Evolutionary conservation across 345 rosid genomes (phyloP).

Genomic region (Populus alba): DNA sequence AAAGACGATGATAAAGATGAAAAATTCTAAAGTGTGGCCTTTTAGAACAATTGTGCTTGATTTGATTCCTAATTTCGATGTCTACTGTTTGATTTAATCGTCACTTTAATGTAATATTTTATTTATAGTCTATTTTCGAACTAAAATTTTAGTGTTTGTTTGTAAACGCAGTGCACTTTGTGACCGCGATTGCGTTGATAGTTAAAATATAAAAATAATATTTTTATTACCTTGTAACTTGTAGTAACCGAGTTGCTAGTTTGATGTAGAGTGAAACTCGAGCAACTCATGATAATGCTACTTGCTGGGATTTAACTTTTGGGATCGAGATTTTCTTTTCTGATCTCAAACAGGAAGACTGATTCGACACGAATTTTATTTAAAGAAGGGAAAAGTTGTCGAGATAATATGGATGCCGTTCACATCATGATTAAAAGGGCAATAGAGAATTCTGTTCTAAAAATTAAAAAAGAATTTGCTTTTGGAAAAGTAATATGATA

Average conservation of each 20-base stretch:
- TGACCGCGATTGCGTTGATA: no score
- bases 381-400: background rate
- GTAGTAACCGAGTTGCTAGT: no score
- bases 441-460: background rate
- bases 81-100: background rate
- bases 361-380: background rate
- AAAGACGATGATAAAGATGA: background rate
- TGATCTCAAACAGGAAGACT: background rate
- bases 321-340: background rate
- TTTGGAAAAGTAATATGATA: constrained; percentile 4
- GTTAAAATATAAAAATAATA: no score
- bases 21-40: background rate
- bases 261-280: background rate
- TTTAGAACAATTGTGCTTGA: background rate
- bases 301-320: background rate
- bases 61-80: background rate
- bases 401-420: background rate
- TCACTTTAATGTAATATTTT: background rate
- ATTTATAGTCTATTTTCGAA: background rate
- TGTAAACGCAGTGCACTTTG: no score
- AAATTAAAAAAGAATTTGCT: constrained; percentile 1
- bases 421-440: constrained; percentile 5
- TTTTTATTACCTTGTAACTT: no score
- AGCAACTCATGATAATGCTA: background rate
- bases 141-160: background rate